Evolutionary conservation across 2,329 filamentous ascomycete species (phyloP).

Genomic region (Mycosphaerella arachidis): DNA sequence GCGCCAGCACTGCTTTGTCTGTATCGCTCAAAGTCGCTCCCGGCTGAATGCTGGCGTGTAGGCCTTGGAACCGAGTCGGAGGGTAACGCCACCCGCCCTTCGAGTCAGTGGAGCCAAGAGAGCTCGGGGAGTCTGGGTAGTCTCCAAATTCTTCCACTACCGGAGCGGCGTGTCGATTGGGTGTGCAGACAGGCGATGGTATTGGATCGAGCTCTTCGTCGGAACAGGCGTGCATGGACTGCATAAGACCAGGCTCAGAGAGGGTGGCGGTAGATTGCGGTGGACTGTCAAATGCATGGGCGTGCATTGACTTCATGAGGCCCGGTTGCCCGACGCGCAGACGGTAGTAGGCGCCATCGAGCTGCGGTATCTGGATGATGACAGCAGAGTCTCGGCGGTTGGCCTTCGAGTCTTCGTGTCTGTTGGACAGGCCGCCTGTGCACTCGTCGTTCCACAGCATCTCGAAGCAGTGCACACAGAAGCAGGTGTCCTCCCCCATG

Average conservation of each 20-base stretch:
- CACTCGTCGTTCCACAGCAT: constrained; percentile 17
- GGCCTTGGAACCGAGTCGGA: constrained; percentile 20
- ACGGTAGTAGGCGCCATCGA: not conserved
- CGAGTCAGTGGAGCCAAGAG: constrained; percentile 14
- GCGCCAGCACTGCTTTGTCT: constrained; percentile 17
- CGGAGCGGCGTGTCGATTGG: not conserved
- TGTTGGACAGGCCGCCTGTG: not conserved
- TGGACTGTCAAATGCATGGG: not conserved
- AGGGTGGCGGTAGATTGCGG: not conserved
- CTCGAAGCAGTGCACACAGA: constrained; percentile 20
- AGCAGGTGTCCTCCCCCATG: constrained; percentile 3
- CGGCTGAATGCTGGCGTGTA: constrained; percentile 16
- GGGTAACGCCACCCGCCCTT: constrained; percentile 17
- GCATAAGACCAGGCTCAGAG: not conserved
- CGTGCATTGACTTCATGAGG: not conserved
- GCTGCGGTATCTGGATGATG: not conserved
- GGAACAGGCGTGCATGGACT: not conserved
- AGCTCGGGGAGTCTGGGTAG: not conserved
- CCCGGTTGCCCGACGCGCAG: not conserved
- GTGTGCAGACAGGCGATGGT: not conserved
- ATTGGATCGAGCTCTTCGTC: not conserved
- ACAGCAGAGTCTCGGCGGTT: constrained; percentile 2
- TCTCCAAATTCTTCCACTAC: not conserved
- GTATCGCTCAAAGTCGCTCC: constrained; percentile 13
- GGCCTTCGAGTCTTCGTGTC: not conserved